Percentiles rank a stretch among this genome's conserved stretches.
phyloP scores from a whole-genome alignment of 345 rosid genomes.

The Euclidium syriacum region DNA sequence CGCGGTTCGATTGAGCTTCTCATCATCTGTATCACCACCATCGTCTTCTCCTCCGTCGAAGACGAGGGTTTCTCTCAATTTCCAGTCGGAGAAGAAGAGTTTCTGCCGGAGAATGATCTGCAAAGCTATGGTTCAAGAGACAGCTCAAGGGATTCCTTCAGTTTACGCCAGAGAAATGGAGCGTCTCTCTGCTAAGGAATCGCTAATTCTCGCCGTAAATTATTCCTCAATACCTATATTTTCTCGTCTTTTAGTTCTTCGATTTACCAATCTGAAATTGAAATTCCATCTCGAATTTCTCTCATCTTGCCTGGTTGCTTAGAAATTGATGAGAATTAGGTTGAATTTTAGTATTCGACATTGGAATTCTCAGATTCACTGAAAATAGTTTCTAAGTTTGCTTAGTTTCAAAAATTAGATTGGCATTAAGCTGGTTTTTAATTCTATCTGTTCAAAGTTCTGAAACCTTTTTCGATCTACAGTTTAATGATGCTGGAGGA shows the following conservation, averaged over 20 bases:
- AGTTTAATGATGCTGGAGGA: conserved; percentile 95
- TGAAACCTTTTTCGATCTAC: not conserved
- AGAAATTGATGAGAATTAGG: not conserved
- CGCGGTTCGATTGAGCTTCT: conserved; percentile 22
- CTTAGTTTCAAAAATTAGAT: too few relatives aligned
- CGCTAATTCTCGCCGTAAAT: conserved; percentile 82
- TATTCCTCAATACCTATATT: not conserved
- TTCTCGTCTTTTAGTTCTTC: not conserved
- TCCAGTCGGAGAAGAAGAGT: conserved; percentile 26
- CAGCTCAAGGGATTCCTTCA: conserved; percentile 67
- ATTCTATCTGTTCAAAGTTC: not conserved
- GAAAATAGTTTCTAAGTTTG: too few relatives aligned
- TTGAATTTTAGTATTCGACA: not conserved
- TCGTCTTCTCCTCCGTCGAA: conserved; percentile 7
- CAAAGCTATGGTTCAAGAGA: conserved; percentile 63
- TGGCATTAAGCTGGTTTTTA: too few relatives aligned
- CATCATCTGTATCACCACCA: conserved; percentile 7
- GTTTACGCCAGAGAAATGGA: conserved; percentile 94
- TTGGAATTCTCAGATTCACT: not conserved
- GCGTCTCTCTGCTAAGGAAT: conserved; percentile 94
- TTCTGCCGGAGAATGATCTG: conserved; percentile 19
- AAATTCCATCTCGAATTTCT: too few relatives aligned
- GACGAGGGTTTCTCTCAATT: conserved; percentile 18
- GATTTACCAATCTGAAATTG: not conserved
- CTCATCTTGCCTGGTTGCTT: not conserved